These are phyloP conservation scores for Cladorrhinum sp. DNA, from an alignment of 2,329 filamentous ascomycete species.

Conservation along the genomic window DNA sequence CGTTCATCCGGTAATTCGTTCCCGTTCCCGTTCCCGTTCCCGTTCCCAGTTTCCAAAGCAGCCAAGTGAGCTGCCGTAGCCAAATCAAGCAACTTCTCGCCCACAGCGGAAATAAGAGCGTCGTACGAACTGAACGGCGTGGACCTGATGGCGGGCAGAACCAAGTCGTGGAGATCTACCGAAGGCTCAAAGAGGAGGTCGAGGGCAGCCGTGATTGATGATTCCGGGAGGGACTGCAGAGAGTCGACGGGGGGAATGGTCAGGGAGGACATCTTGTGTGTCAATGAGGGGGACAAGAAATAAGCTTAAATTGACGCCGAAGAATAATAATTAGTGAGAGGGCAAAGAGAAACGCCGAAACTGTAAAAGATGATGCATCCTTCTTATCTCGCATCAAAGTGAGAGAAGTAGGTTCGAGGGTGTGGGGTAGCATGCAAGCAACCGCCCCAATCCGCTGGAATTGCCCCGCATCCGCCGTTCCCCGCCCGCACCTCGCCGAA, in stretches of 20 bases:
- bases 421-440: conserved; percentile 1
- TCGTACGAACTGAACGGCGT: conserved; percentile 62
- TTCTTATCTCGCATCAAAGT: not conserved
- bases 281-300: not conserved
- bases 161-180: conserved; percentile 67
- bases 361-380: not conserved
- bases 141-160: conserved; percentile 61
- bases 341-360: too few species aligned
- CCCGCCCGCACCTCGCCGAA: not conserved
- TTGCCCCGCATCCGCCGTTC: not conserved
- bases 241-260: conserved; percentile 55
- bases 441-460: not conserved
- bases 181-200: conserved; percentile 86
- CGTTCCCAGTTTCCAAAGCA: conserved; percentile 19
- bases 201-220: conserved; percentile 56
- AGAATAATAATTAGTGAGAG: too few species aligned
- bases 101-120: conserved; percentile 65
- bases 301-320: not conserved
- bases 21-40: too few species aligned
- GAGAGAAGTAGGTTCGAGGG: not conserved
- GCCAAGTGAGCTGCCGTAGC: conserved; percentile 37
- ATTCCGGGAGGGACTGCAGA: conserved; percentile 54
- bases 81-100: conserved; percentile 59
- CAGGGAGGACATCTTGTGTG: not conserved
- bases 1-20: conserved; percentile 8